phyloP scores from a whole-genome alignment of 2,329 filamentous ascomycete genomes.

The Talaromyces sp. region DNA sequence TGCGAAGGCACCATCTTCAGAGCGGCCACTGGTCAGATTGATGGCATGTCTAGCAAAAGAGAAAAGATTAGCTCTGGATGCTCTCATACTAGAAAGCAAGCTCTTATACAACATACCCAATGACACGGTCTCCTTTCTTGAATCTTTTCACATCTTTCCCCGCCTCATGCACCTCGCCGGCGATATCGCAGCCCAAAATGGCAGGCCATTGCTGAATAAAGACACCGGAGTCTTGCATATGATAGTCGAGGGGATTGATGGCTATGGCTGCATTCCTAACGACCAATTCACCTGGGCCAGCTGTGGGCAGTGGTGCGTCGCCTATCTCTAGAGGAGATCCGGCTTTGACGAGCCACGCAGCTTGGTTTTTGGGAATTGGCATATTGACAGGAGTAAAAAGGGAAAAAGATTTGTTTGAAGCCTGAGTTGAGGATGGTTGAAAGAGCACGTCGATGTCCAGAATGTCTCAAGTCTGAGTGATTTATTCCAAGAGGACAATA shows the following conservation, averaged over 20 bases:
- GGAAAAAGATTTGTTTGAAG: no score
- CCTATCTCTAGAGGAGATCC: not conserved
- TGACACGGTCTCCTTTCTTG: not conserved
- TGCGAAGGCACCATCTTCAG: not conserved
- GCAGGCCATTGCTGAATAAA: conserved; percentile 5
- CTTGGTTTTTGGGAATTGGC: not conserved
- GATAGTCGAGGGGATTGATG: conserved; percentile 50
- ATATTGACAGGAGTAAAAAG: not conserved
- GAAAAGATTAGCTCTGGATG: not conserved
- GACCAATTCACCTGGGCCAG: conserved; percentile 42
- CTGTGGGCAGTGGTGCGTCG: conserved; percentile 33
- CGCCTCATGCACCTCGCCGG: not conserved
- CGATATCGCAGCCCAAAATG: not conserved
- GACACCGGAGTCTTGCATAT: conserved; percentile 31
- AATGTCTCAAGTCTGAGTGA: no score
- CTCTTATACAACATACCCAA: not conserved
- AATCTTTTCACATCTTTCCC: not conserved
- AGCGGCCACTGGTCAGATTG: not conserved
- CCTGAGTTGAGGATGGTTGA: no score
- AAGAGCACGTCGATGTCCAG: no score
- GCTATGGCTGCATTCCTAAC: conserved; percentile 46
- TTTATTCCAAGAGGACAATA: no score
- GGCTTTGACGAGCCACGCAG: conserved; percentile 1
- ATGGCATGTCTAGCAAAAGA: not conserved
- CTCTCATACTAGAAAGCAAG: not conserved